Percentiles rank a stretch among this genome's conserved stretches.
phyloP scores from a whole-genome alignment of 176 grass and related monocot genomes.

The Echinochloa phyllopogon region DNA sequence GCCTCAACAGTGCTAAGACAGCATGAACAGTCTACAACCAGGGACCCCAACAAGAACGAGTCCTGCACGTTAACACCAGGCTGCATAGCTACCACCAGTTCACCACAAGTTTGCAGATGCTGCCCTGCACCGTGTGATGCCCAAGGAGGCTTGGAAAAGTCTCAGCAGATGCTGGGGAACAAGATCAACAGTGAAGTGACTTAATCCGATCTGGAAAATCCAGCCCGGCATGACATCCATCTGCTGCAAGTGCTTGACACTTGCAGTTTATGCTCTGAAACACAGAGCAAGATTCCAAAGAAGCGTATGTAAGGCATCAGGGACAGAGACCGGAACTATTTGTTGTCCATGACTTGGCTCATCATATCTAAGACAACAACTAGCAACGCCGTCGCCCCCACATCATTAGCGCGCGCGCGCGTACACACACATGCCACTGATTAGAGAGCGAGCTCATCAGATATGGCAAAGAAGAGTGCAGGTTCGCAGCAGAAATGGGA shows the following conservation, averaged over 20 bases:
- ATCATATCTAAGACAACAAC: slow-evolving; percentile 14
- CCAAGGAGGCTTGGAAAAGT: slow-evolving; percentile 2
- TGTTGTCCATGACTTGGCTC: not conserved
- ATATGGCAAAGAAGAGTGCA: not conserved
- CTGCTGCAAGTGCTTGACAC: slow-evolving; percentile 10
- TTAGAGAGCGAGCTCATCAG: not conserved
- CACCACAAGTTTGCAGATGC: not conserved
- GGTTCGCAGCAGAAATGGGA: slow-evolving; percentile 4
- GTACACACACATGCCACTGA: not conserved
- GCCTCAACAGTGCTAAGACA: slow-evolving; percentile 21
- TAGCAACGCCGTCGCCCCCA: not conserved
- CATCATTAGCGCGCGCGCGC: not conserved
- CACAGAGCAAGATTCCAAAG: not conserved
- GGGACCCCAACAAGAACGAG: slow-evolving; percentile 29
- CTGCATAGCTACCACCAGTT: not conserved
- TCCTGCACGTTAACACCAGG: slow-evolving; percentile 25
- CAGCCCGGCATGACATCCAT: not conserved
- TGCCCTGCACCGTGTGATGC: not conserved
- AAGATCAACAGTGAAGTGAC: slow-evolving; percentile 25
- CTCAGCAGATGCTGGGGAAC: not conserved
- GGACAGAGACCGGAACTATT: not conserved
- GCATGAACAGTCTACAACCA: slow-evolving; percentile 10
- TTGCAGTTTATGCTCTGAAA: not conserved
- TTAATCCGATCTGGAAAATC: not conserved
- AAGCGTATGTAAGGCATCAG: slow-evolving; percentile 22